These are phyloP conservation scores for Umbelopsis ramanniana DNA, from an alignment of 192 early-diverging fungal genomes.

Conservation along the genomic window DNA sequence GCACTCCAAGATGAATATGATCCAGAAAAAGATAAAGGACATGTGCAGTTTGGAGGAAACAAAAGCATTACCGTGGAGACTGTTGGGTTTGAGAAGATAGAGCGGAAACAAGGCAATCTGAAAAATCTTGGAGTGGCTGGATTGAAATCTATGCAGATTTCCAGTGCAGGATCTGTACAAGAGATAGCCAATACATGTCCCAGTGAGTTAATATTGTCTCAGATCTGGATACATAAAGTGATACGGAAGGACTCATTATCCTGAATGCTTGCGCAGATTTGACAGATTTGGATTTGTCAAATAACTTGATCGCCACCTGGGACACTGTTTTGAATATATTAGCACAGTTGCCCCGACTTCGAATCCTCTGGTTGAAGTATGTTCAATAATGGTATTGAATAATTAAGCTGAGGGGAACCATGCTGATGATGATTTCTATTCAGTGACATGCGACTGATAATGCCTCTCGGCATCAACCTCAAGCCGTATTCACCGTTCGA, in stretches of 20 bases:
- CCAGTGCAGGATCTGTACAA: background rate
- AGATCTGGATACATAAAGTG: no score
- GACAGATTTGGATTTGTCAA: constrained; percentile 55
- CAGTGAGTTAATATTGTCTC: background rate
- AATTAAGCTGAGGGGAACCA: background rate
- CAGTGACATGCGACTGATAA: background rate
- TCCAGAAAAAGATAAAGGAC: constrained; percentile 33
- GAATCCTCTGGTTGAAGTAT: constrained; percentile 55
- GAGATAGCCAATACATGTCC: constrained; percentile 16
- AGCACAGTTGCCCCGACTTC: constrained; percentile 44
- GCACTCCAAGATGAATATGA: constrained; percentile 24
- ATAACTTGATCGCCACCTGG: constrained; percentile 56
- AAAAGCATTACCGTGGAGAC: constrained; percentile 54
- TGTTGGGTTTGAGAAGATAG: constrained; percentile 57
- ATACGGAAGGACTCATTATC: no score
- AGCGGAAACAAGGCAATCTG: constrained; percentile 40
- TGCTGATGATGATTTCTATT: background rate
- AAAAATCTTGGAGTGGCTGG: constrained; percentile 31
- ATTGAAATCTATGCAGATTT: constrained; percentile 22
- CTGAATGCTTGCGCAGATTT: background rate
- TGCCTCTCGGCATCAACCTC: background rate
- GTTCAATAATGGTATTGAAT: background rate
- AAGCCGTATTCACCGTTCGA: constrained; percentile 26
- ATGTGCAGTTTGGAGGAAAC: constrained; percentile 48
- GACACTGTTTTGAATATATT: constrained; percentile 50